Evolutionary conservation across 2,329 filamentous ascomycete genomes (phyloP).

Genomic region (Botryotinia calthae): DNA sequence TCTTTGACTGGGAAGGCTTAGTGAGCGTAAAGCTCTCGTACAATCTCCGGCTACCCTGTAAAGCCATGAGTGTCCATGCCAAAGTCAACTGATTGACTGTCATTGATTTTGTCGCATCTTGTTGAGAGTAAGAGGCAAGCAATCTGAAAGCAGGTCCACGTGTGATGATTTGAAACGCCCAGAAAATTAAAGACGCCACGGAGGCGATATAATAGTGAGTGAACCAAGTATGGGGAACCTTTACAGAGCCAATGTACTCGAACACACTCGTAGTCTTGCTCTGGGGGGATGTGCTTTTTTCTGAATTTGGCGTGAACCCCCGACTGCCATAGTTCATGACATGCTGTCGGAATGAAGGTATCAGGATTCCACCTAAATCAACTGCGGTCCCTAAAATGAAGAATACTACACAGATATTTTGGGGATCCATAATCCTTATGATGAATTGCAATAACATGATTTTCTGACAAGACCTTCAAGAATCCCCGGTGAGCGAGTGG

Average conservation of each 20-base stretch:
- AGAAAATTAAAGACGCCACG: constrained; percentile 67
- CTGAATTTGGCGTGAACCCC: constrained; percentile 21
- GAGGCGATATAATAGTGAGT: constrained; percentile 80
- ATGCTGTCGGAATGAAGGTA: constrained; percentile 33
- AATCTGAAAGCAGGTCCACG: constrained; percentile 55
- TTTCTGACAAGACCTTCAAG: not conserved
- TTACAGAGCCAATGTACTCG: constrained; percentile 29
- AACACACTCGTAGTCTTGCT: constrained; percentile 21
- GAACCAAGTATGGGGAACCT: constrained; percentile 87
- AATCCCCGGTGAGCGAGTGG: not conserved
- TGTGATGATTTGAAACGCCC: constrained; percentile 62
- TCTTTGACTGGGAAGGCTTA: constrained; percentile 64
- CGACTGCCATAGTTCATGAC: constrained; percentile 39
- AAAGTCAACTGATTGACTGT: constrained; percentile 60
- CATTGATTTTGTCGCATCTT: constrained; percentile 45
- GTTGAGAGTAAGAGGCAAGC: constrained; percentile 40
- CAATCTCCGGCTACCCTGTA: constrained; percentile 73
- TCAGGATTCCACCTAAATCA: constrained; percentile 32
- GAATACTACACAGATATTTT: constrained; percentile 33
- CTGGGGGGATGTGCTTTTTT: not conserved
- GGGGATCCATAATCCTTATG: constrained; percentile 33
- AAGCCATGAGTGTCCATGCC: constrained; percentile 68
- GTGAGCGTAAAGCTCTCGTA: constrained; percentile 69
- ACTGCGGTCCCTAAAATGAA: constrained; percentile 33
- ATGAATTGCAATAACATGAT: not conserved